A percentile compares a stretch with the other conserved stretches of the same genome.
Conservation (phyloP, 495 filamentous ascomycete genomes). For the Xylaria castorea region DNA sequence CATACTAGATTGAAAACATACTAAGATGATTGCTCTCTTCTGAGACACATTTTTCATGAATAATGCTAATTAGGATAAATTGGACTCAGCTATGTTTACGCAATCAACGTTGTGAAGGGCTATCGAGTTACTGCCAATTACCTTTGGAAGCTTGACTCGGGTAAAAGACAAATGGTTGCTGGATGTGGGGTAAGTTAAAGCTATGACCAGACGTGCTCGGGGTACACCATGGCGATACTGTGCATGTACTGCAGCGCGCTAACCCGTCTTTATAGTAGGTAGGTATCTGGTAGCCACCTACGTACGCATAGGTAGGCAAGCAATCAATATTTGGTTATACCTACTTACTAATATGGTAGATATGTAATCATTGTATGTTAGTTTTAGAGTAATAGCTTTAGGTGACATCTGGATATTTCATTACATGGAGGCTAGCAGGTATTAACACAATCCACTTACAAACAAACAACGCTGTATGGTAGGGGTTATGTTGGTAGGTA, state of each 20-base stretch:
- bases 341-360: too few species aligned
- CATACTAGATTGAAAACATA: neutral
- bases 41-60: neutral
- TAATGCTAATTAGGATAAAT: neutral
- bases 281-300: too few species aligned
- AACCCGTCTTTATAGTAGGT: too few species aligned
- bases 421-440: too few species aligned
- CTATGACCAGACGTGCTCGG: neutral
- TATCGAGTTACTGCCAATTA: neutral
- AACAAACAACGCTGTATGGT: neutral
- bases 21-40: neutral
- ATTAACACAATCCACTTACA: too few species aligned
- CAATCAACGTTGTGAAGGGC: neutral
- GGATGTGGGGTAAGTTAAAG: neutral
- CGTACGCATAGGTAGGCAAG: too few species aligned
- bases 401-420: neutral
- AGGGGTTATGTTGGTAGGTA: neutral
- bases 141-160: neutral
- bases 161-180: too few species aligned
- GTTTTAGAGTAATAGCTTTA: too few species aligned
- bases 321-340: too few species aligned
- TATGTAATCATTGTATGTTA: too few species aligned
- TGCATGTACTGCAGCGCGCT: too few species aligned
- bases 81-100: neutral
- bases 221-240: neutral